A percentile compares a stretch with the other conserved stretches of the same genome.
Conservation (phyloP, 2,329 filamentous ascomycete species). For the Didymella pinodella region DNA sequence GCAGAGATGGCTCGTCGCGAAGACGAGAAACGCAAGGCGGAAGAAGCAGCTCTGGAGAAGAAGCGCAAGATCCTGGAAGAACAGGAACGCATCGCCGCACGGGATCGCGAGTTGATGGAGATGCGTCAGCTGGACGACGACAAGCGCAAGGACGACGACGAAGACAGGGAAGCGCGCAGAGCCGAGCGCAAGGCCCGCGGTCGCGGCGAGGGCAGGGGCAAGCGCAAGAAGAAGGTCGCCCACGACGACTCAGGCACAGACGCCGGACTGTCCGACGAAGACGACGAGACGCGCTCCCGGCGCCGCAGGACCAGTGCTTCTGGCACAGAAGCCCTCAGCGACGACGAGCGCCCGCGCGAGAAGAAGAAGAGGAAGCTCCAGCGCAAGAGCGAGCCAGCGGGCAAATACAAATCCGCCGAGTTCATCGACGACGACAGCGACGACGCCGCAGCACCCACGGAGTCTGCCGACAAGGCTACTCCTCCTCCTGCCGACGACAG, state of each 20-base stretch:
- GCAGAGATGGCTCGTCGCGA: conserved; percentile 80
- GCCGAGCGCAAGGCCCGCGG: conserved; percentile 61
- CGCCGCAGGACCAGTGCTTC: conserved; percentile 48
- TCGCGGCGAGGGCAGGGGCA: conserved; percentile 50
- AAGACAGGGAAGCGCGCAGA: conserved; percentile 84
- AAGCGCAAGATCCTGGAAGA: conserved; percentile 87
- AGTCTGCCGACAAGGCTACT: conserved; percentile 25
- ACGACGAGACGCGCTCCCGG: conserved; percentile 51
- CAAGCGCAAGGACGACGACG: conserved; percentile 65
- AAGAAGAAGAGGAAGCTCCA: conserved; percentile 71
- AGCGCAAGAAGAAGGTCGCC: conserved; percentile 69
- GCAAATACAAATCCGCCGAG: conserved; percentile 87
- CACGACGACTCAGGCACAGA: conserved; percentile 57
- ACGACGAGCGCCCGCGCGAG: conserved; percentile 66
- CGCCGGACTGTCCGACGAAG: conserved; percentile 42
- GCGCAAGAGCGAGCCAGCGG: conserved; percentile 56
- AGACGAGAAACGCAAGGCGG: conserved; percentile 72
- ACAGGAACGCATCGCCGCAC: conserved; percentile 78
- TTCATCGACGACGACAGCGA: conserved; percentile 71
- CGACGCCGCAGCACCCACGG: conserved; percentile 34
- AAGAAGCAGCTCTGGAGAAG: conserved; percentile 75
- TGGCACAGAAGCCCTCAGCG: conserved; percentile 56
- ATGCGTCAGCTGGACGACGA: conserved; percentile 75
- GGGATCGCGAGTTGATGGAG: conserved; percentile 74
- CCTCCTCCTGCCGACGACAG: conserved; percentile 24